These are phyloP conservation scores for Coccinonectria pachysandricola DNA, from an alignment of 2,329 filamentous ascomycete species.

Conservation along the genomic window DNA sequence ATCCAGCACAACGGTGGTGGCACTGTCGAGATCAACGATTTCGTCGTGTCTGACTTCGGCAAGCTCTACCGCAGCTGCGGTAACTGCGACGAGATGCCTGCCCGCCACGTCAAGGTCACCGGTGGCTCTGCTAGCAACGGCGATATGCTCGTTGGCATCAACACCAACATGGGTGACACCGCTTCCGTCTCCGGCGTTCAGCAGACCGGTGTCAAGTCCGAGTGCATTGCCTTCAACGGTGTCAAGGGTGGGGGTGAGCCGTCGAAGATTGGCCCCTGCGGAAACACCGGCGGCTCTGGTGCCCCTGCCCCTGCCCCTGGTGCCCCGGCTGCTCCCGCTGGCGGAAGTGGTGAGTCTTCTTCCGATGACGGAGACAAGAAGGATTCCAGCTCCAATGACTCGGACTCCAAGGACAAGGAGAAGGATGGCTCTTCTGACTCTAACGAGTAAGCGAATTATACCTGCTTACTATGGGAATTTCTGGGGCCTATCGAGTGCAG, in stretches of 20 bases:
- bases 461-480: no score
- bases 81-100: constrained; percentile 27
- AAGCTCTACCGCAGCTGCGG: constrained; percentile 41
- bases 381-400: no score
- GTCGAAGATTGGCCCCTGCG: constrained; percentile 13
- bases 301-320: constrained; percentile 2
- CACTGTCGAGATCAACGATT: constrained; percentile 29
- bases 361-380: neutral
- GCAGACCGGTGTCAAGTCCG: constrained; percentile 9
- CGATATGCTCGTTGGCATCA: constrained; percentile 31
- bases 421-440: no score
- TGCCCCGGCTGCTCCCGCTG: constrained; percentile 4
- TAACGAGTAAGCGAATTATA: no score
- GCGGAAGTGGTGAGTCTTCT: constrained; percentile 1
- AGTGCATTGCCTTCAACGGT: constrained; percentile 15
- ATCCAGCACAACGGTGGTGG: constrained; percentile 37
- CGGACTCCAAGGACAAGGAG: no score
- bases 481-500: no score
- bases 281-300: constrained; percentile 1
- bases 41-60: constrained; percentile 35
- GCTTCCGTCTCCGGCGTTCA: constrained; percentile 15
- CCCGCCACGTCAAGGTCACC: constrained; percentile 33
- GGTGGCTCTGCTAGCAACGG: constrained; percentile 27
- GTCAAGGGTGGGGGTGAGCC: constrained; percentile 18
- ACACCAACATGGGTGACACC: constrained; percentile 29